phyloP scores from a whole-genome alignment of 139 green algal genomes.

The Chlorokybus atmophyticus region DNA sequence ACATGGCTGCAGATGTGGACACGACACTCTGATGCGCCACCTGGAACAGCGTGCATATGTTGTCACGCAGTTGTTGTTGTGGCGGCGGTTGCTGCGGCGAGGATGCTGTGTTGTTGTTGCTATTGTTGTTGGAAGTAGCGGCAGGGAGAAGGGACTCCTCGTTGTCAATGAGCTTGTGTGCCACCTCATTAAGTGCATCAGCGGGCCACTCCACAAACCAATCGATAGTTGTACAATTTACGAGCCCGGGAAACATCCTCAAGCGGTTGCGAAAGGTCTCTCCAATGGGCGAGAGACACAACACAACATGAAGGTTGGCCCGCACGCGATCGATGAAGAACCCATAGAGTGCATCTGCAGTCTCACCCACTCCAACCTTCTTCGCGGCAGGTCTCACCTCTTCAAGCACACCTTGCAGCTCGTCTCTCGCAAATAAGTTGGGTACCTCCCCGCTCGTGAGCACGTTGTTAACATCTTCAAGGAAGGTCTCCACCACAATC shows the following conservation, averaged over 20 bases:
- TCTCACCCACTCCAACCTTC: constrained; percentile 36
- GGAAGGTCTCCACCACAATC: constrained; percentile 61
- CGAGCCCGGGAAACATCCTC: constrained; percentile 62
- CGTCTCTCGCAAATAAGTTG: constrained; percentile 63
- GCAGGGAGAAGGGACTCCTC: no score
- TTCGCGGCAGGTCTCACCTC: constrained; percentile 54
- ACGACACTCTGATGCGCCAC: constrained; percentile 47
- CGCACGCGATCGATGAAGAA: constrained; percentile 64
- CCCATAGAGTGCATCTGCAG: constrained; percentile 46
- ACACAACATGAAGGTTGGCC: constrained; percentile 60
- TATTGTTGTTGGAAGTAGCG: no score
- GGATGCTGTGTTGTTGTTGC: no score
- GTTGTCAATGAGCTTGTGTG: constrained; percentile 15
- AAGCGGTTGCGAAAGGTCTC: constrained; percentile 61
- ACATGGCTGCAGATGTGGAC: constrained; percentile 40
- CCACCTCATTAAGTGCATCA: constrained; percentile 58
- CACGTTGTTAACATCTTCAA: constrained; percentile 75
- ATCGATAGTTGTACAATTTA: constrained; percentile 75
- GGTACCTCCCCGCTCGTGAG: constrained; percentile 55
- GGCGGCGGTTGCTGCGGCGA: no score
- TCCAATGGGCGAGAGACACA: constrained; percentile 61
- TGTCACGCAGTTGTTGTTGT: constrained; percentile 47
- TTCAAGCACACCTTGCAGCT: constrained; percentile 54
- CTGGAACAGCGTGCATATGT: constrained; percentile 58
- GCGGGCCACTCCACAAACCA: constrained; percentile 73